Percentiles rank a stretch among this genome's conserved stretches.
phyloP scores from a whole-genome alignment of 2,329 filamentous ascomycete species.

The Penicillium sp. region DNA sequence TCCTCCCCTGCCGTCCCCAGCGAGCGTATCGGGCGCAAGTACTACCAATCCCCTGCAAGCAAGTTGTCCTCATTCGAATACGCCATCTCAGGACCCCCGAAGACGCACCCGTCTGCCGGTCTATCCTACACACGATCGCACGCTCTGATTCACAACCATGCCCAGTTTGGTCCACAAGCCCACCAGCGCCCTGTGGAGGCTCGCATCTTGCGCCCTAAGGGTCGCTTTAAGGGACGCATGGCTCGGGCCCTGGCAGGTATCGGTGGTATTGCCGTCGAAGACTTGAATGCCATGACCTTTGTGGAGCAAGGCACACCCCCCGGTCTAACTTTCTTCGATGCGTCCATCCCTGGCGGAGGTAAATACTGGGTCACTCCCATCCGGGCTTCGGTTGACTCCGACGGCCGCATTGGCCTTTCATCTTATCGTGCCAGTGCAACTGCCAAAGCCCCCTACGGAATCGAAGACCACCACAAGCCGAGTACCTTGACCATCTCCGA shows the following conservation, averaged over 20 bases:
- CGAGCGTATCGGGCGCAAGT: slow-evolving; percentile 31
- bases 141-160: slow-evolving; percentile 57
- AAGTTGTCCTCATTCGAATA: slow-evolving; percentile 43
- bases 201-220: slow-evolving; percentile 54
- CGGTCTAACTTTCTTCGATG: slow-evolving; percentile 43
- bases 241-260: slow-evolving; percentile 38
- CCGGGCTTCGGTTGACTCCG: slow-evolving; percentile 45
- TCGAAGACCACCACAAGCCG: slow-evolving; percentile 35
- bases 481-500: slow-evolving; percentile 25
- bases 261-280: slow-evolving; percentile 41
- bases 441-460: slow-evolving; percentile 34
- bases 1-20: slow-evolving; percentile 39
- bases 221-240: slow-evolving; percentile 30
- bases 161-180: slow-evolving; percentile 58
- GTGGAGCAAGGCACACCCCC: slow-evolving; percentile 35
- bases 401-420: slow-evolving; percentile 43
- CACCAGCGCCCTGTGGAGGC: slow-evolving; percentile 53
- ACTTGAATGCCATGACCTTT: slow-evolving; percentile 34
- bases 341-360: slow-evolving; percentile 47
- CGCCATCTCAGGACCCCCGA: slow-evolving; percentile 50
- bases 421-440: slow-evolving; percentile 32
- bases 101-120: slow-evolving; percentile 64
- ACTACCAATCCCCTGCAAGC: slow-evolving; percentile 36
- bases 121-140: slow-evolving; percentile 59
- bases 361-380: slow-evolving; percentile 52